Evolutionary conservation across 176 grass and related monocot genomes (phyloP).

Genomic region (Chrysopogon serrulatus): DNA sequence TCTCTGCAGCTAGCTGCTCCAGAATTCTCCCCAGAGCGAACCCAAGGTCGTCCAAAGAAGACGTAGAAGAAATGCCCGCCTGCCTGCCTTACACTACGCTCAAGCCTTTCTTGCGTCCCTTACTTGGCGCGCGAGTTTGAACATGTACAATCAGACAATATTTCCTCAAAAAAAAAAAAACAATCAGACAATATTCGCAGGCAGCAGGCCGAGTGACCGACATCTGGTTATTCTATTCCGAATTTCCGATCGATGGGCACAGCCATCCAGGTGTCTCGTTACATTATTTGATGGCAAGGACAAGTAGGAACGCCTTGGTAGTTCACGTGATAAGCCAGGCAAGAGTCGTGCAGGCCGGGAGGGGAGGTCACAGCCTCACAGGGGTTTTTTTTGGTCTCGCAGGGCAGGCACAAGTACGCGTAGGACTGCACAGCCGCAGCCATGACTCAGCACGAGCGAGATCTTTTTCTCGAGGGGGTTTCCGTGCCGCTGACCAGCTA

Average conservation of each 20-base stretch:
- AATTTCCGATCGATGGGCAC: background rate
- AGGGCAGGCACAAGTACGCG: background rate
- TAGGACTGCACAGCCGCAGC: background rate
- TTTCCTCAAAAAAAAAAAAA: no score
- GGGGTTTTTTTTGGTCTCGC: slow-evolving; percentile 11
- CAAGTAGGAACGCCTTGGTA: background rate
- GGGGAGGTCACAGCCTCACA: slow-evolving; percentile 11
- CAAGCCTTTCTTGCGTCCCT: background rate
- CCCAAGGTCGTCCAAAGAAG: no score
- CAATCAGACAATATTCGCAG: no score
- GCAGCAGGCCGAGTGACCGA: background rate
- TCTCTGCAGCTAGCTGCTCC: no score
- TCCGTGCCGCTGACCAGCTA: slow-evolving; percentile 36
- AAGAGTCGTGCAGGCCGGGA: background rate
- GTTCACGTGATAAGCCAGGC: slow-evolving; percentile 35
- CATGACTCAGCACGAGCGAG: background rate
- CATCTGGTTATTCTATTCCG: background rate
- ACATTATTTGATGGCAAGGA: background rate
- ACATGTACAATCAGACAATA: background rate
- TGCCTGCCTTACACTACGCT: background rate
- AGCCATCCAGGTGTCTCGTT: slow-evolving; percentile 39
- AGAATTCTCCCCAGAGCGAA: no score
- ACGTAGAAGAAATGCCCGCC: slow-evolving; percentile 3
- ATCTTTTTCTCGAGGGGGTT: slow-evolving; percentile 19
- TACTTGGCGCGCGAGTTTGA: background rate